Base-by-base conservation (phyloP, 2,329 filamentous ascomycete species). In the Cladosporium halotolerans region DNA sequence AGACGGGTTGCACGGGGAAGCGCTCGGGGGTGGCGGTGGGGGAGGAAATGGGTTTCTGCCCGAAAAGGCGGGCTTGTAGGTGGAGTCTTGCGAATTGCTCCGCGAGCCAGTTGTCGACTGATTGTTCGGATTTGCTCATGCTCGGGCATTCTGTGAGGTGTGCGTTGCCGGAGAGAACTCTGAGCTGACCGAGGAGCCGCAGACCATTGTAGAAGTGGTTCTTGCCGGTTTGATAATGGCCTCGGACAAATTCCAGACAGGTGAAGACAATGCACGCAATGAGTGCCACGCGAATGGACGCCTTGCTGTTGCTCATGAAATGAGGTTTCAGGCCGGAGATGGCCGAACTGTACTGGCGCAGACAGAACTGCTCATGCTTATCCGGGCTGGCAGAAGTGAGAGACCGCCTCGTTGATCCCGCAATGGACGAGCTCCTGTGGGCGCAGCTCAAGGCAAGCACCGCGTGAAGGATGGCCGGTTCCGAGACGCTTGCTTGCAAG, bases 161-260 rank as follows among this genome's bases (percentile, higher is more conserved):
- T 11, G 33, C 23, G 5, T 46, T 38, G 11, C 14, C 14, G n/a
- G 40, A 40, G 9, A 55, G 45, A 11, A 49, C 46, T 18, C 63
- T 58, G 10, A 61, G 58, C 31, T 67, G 62, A 10, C 55, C 55
- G 1, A 77, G 57, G 10, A 77, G 58, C 41, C 62, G 70, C 3
- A 77, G 52, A 0, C 76, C 76, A 39, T 66, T 74, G n/a, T 68
- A 66, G 6, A 78, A 65, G 58, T 78, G 76, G 3, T 61, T 58
- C 31, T 71, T 67, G 10, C 68, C 72, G 0, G 68, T 61, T 6
- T 60, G 56, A 36, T 70, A 73, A 14, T 69, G 67, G 2, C 73
- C 73, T 4, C 70, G 66, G 4, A 75, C 57, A 19, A 70, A 68
- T 45, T 76, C 74, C 38, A 75, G 53, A 34, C 63, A 68, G 2